Conservation (phyloP, 2,329 filamentous ascomycete species). For the Pleurostoma richardsiae region DNA sequence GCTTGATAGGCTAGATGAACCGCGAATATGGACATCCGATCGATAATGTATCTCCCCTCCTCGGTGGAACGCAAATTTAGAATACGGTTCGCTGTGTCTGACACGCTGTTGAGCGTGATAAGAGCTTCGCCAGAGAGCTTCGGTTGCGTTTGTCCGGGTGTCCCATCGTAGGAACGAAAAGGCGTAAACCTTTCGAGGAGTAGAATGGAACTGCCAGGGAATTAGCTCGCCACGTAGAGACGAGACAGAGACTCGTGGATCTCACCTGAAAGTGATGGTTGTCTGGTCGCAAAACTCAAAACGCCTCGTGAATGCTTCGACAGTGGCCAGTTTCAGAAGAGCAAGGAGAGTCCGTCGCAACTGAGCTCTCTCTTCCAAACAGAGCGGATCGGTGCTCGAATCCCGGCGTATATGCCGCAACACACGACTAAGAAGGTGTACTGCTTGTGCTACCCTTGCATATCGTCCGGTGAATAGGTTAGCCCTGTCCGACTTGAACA, state of each 20-base stretch:
- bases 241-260: neutral
- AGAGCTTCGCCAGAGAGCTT: neutral
- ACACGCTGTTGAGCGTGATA: neutral
- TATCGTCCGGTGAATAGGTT: slow-evolving; percentile 1
- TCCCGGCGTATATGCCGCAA: neutral
- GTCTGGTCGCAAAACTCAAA: slow-evolving; percentile 3
- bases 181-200: neutral
- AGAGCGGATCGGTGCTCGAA: neutral
- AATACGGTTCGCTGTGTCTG: neutral
- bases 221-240: neutral
- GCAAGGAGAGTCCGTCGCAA: slow-evolving; percentile 4
- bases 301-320: neutral
- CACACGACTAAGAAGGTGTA: slow-evolving; percentile 1
- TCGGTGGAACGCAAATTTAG: too few species aligned
- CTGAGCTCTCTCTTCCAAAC: slow-evolving; percentile 1
- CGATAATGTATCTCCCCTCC: too few species aligned
- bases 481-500: neutral
- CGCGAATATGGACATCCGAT: neutral
- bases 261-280: neutral
- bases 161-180: too few species aligned
- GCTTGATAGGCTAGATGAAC: slow-evolving; percentile 2
- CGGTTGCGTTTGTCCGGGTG: neutral
- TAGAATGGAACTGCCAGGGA: neutral
- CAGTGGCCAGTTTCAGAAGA: slow-evolving; percentile 1
- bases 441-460: slow-evolving; percentile 2